Percentiles rank a stretch among this genome's conserved stretches.
These are phyloP conservation scores for Trifolium repens DNA, from an alignment of 306 rosid species.

Conservation along the genomic window DNA sequence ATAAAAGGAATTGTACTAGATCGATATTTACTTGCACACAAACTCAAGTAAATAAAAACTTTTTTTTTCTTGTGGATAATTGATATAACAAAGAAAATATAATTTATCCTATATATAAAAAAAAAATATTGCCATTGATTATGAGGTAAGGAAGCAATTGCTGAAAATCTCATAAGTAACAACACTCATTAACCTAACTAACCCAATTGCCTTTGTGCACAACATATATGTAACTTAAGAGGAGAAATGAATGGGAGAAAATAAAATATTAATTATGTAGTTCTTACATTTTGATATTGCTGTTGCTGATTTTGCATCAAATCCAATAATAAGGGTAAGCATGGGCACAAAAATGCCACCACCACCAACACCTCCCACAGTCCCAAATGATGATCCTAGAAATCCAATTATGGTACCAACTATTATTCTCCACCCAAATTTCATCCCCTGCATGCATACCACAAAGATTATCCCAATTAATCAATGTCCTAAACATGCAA, in stretches of 20 bases:
- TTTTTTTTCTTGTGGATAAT: neutral
- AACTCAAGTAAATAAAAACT: neutral
- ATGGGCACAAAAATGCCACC: slow-evolving; percentile 94
- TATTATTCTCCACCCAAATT: slow-evolving; percentile 77
- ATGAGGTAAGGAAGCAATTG: neutral
- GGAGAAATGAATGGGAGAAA: neutral
- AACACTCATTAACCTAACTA: neutral
- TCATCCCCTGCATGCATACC: slow-evolving; percentile 55
- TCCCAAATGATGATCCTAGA: slow-evolving; percentile 82
- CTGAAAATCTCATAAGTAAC: too few species aligned
- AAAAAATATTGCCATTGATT: neutral
- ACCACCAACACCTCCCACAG: slow-evolving; percentile 92
- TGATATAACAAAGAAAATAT: neutral
- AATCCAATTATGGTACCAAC: slow-evolving; percentile 70
- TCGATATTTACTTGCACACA: neutral
- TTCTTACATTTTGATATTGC: slow-evolving; percentile 88
- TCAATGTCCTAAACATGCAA: neutral
- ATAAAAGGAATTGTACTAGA: neutral
- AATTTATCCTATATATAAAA: neutral
- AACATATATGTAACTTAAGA: neutral
- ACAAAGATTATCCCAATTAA: neutral
- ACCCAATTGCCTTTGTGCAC: too few species aligned
- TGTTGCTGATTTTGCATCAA: slow-evolving; percentile 70
- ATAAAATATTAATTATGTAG: too few species aligned
- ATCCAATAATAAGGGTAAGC: slow-evolving; percentile 59